These are phyloP conservation scores for Neurospora sp. DNA, from an alignment of 2,329 filamentous ascomycete species.

Conservation along the genomic window DNA sequence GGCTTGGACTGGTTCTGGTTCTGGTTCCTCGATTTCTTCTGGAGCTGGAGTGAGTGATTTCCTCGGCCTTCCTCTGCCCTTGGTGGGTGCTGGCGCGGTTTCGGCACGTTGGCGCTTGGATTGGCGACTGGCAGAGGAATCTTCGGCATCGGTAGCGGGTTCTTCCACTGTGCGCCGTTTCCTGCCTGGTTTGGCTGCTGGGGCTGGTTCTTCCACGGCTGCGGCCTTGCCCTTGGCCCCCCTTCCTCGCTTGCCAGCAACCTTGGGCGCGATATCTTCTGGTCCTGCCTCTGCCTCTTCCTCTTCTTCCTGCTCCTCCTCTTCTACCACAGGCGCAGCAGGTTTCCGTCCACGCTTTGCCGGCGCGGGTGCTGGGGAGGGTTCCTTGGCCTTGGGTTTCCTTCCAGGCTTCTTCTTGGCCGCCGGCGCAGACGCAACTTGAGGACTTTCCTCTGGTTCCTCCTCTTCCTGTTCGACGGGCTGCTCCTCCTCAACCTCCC, in stretches of 20 bases:
- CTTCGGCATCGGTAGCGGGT: constrained; percentile 9
- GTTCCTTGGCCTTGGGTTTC: neutral
- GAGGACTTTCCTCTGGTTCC: constrained; percentile 16
- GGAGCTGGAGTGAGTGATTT: neutral
- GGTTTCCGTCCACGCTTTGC: neutral
- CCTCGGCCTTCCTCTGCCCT: neutral
- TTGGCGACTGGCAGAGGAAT: constrained; percentile 12
- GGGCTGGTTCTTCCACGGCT: constrained; percentile 15
- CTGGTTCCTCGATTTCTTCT: constrained; percentile 1
- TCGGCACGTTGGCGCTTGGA: constrained; percentile 15
- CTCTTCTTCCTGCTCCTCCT: neutral
- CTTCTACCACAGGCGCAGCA: neutral
- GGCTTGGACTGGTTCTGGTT: constrained; percentile 7
- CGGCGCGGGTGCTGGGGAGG: neutral
- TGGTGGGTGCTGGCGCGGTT: constrained; percentile 3
- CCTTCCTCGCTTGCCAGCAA: constrained; percentile 15
- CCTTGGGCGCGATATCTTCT: constrained; percentile 14
- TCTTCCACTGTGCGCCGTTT: constrained; percentile 18
- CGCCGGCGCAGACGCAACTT: neutral
- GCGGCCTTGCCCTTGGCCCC: constrained; percentile 14
- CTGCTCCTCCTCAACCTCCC: constrained; percentile 17
- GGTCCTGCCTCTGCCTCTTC: constrained; percentile 7
- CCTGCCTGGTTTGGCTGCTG: constrained; percentile 15
- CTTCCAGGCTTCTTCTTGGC: neutral
- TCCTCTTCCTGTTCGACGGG: constrained; percentile 11